These are phyloP conservation scores for Nitzschia sp. DNA, from an alignment of 108 stramenopile genomes.

Conservation along the genomic window DNA sequence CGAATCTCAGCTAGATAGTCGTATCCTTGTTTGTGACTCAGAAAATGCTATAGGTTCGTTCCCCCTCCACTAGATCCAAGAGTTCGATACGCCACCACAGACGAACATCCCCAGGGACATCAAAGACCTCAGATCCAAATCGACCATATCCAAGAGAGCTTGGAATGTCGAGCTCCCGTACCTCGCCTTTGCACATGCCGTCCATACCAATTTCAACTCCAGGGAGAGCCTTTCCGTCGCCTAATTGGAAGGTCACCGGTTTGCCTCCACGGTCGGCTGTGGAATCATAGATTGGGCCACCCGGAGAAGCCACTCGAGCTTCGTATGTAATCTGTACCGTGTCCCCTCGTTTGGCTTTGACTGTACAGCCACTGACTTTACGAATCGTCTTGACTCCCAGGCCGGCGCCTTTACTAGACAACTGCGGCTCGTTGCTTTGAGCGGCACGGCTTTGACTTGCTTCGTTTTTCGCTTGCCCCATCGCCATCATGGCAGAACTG, in stretches of 20 bases:
- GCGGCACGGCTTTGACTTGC: neutral
- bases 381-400: conserved; percentile 20
- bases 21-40: too few species aligned
- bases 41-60: too few species aligned
- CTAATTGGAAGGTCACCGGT: conserved; percentile 27
- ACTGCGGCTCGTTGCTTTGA: neutral
- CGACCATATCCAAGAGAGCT: conserved; percentile 22
- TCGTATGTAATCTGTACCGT: conserved; percentile 25
- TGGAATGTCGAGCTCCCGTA: conserved; percentile 35
- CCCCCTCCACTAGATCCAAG: conserved; percentile 19
- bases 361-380: conserved; percentile 7
- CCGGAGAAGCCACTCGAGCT: conserved; percentile 33
- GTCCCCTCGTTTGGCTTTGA: conserved; percentile 28
- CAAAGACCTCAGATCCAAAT: conserved; percentile 32
- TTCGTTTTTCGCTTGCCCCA: conserved; percentile 1
- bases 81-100: conserved; percentile 43
- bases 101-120: conserved; percentile 36
- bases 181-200: conserved; percentile 38
- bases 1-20: too few species aligned
- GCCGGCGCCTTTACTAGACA: conserved; percentile 18
- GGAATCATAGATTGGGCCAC: conserved; percentile 36
- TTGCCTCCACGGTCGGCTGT: conserved; percentile 24
- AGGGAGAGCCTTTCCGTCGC: conserved; percentile 20
- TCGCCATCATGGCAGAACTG: neutral
- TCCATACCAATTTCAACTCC: conserved; percentile 30